A percentile compares a stretch with the other conserved stretches of the same genome.
These are phyloP conservation scores for Cokeromyces recurvatus DNA, from an alignment of 371 early-diverging fungal species.

Conservation along the genomic window DNA sequence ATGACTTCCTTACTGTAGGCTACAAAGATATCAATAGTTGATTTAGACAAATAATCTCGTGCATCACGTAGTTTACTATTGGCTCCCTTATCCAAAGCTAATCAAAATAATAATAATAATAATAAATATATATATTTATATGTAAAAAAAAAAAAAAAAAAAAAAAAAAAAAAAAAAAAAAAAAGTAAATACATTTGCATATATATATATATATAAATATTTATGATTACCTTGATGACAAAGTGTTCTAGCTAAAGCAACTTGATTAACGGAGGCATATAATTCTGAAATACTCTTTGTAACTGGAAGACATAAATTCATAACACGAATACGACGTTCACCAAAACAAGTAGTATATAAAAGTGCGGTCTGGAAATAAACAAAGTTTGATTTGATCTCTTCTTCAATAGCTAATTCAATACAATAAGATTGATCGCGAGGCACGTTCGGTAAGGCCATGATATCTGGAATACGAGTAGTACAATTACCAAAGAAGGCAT, in stretches of 20 bases:
- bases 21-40: constrained; percentile 54
- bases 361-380: constrained; percentile 86
- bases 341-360: constrained; percentile 70
- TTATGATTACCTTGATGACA: constrained; percentile 60
- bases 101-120: too few relatives aligned
- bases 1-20: constrained; percentile 55
- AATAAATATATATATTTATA: too few relatives aligned
- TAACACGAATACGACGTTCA: constrained; percentile 81
- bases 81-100: constrained; percentile 58
- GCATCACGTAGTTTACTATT: constrained; percentile 70
- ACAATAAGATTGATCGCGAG: constrained; percentile 80
- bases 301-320: constrained; percentile 77
- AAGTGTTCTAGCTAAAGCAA: constrained; percentile 57
- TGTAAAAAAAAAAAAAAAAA: too few relatives aligned
- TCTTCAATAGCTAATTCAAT: constrained; percentile 78
- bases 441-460: constrained; percentile 81
- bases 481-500: constrained; percentile 80
- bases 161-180: too few relatives aligned
- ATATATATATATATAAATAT: too few relatives aligned
- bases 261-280: constrained; percentile 65
- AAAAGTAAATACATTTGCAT: too few relatives aligned
- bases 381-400: constrained; percentile 55
- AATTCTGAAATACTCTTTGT: constrained; percentile 66
- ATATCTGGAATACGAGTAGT: constrained; percentile 83
- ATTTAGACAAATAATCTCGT: constrained; percentile 64